Evolutionary conservation across 805 yeast species (phyloP).

Genomic region (Maudiozyma turicensis): DNA sequence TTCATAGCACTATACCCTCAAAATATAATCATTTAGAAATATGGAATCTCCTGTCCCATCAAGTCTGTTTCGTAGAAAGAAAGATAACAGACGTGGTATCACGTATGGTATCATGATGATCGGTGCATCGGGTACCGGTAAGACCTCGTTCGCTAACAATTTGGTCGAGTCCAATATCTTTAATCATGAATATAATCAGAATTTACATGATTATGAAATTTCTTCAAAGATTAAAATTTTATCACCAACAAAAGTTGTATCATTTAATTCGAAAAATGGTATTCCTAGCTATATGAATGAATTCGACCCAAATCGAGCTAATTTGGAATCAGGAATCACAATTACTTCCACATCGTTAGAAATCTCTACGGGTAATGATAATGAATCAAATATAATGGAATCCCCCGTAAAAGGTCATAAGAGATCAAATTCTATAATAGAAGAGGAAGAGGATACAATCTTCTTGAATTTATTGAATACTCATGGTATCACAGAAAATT

Average conservation of each 20-base stretch:
- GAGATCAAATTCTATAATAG: background rate
- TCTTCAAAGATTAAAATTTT: constrained; percentile 20
- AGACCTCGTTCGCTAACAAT: constrained; percentile 65
- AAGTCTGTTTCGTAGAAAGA: constrained; percentile 38
- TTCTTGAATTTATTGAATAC: constrained; percentile 61
- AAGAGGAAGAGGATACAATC: constrained; percentile 29
- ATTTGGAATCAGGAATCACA: constrained; percentile 66
- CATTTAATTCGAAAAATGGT: constrained; percentile 53
- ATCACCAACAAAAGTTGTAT: constrained; percentile 32
- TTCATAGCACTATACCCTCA: background rate
- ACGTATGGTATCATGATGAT: constrained; percentile 65
- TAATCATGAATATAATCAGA: constrained; percentile 46
- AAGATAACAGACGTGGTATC: constrained; percentile 63
- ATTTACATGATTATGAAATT: constrained; percentile 10
- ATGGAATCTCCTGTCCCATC: constrained; percentile 12
- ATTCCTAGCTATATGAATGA: constrained; percentile 48
- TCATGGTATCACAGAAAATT: constrained; percentile 72
- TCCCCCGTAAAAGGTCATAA: background rate
- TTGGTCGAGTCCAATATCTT: constrained; percentile 52
- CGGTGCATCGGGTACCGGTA: constrained; percentile 71
- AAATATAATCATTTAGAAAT: background rate
- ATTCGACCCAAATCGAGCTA: constrained; percentile 52
- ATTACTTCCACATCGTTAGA: constrained; percentile 39
- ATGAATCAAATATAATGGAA: constrained; percentile 2
- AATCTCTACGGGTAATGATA: constrained; percentile 15